Evolutionary conservation across 169 alveolate genomes (phyloP).

Genomic region (Plasmodium sp.): DNA sequence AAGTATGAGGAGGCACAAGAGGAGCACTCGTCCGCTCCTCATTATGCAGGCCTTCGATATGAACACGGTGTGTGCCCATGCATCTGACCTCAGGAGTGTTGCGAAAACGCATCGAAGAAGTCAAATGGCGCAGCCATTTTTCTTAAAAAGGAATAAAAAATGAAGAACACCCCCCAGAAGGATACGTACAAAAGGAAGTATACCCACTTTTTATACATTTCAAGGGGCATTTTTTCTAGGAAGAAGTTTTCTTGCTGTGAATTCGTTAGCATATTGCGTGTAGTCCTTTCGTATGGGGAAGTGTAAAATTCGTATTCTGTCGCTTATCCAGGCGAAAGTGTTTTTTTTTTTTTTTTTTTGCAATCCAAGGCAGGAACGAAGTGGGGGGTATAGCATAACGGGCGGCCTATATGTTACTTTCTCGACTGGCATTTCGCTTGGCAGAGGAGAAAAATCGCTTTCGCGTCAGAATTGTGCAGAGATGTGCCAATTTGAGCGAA

Average conservation of each 20-base stretch:
- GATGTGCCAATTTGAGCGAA: background rate
- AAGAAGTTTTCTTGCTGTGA: background rate
- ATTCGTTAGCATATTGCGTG: background rate
- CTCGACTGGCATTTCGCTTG: background rate
- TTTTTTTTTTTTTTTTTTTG: background rate
- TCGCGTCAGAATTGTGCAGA: background rate
- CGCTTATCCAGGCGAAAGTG: background rate
- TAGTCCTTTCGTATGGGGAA: background rate
- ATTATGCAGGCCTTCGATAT: background rate
- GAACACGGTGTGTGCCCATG: background rate
- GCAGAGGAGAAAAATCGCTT: background rate
- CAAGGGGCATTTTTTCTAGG: background rate
- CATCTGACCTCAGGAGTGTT: background rate
- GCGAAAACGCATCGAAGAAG: background rate
- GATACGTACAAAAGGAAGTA: background rate
- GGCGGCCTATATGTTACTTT: background rate
- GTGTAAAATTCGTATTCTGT: background rate
- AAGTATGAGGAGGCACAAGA: background rate
- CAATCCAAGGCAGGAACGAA: background rate
- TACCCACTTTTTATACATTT: background rate
- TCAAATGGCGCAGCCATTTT: background rate
- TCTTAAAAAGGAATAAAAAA: background rate
- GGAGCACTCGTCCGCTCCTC: background rate
- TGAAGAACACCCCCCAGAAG: background rate
- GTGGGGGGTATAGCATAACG: background rate